Conservation (phyloP, 2,329 filamentous ascomycete species). For the Colletotrichum sp. region DNA sequence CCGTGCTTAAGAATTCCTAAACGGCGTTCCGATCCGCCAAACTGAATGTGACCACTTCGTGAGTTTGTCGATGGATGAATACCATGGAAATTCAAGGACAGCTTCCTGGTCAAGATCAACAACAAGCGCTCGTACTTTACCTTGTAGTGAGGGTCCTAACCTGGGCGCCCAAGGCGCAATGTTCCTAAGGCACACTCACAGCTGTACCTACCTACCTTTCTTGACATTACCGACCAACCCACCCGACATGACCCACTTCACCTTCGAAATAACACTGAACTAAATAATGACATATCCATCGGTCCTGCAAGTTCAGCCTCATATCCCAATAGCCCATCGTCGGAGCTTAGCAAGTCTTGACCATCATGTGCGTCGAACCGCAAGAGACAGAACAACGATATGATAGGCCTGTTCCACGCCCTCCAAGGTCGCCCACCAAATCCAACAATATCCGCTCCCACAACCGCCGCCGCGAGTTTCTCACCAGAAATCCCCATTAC, state of each 20-base stretch:
- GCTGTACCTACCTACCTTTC: background rate
- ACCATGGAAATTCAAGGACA: background rate
- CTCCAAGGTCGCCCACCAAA: conserved; percentile 45
- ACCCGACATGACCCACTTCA: background rate
- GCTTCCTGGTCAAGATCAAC: background rate
- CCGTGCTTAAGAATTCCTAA: background rate
- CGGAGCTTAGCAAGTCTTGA: background rate
- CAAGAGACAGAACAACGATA: background rate
- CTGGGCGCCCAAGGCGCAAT: background rate
- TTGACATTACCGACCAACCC: too few species aligned
- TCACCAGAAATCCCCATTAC: conserved; percentile 76
- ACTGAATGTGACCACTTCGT: background rate
- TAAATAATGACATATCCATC: background rate
- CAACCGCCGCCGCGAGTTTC: conserved; percentile 80
- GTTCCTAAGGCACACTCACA: background rate
- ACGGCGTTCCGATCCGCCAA: background rate
- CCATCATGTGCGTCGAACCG: background rate
- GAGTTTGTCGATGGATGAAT: background rate
- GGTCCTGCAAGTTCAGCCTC: background rate
- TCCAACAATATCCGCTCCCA: conserved; percentile 62
- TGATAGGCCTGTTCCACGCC: conserved; percentile 49
- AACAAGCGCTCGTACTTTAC: background rate
- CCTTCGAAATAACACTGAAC: background rate
- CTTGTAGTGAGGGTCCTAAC: background rate
- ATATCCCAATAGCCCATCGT: background rate